Evolutionary conservation across 2,329 filamentous ascomycete species (phyloP), one percentile per base, ranked within the genome.

Genomic region (Penicillium hordei): DNA sequence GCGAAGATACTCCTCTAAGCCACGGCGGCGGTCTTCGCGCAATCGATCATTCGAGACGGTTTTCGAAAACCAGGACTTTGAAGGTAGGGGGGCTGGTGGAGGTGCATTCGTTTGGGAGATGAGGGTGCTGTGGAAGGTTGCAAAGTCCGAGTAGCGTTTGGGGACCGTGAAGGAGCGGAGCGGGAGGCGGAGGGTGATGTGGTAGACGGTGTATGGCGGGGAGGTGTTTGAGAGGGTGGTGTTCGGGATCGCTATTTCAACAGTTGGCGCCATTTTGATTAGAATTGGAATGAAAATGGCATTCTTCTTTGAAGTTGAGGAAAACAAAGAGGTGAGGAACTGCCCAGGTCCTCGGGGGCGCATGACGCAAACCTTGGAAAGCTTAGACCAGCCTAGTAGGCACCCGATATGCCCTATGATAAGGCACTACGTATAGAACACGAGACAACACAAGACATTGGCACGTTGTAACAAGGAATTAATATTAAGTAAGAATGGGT

Each of bases 111-210:
- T 79, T 62, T 85, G 79, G 23, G 78, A 75, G 34, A 75, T 74
- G 7, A 88, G 76, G 2, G 77, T 72, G 4, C 71, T 70, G 71
- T 88, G 79, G 55, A 88, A 82, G 53, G 78, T 67, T 43, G 76
- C 70, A 72, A 88, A 88, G 72, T 88, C 85, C 51, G 83, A 86
- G 76, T 87, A 88, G 63, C 86, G 84, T 70, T 88, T 88, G 45
- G 78, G 78, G 55, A 86, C 72, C 43, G 79, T 83, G 64, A 83
- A 82, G 48, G 83, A 82, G 54, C 84, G 81, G 33, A 87, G 80
- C 1, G 85, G 85, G 21, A 87, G 82, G 42, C 84, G 81, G 62
- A 88, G 78, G 52, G 79, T 79, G 68, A 88, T 81, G 63, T 85
- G 82, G 75, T 88, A 88, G 65, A 82, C 70, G 0, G 85, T 87